phyloP scores from a whole-genome alignment of 805 yeast genomes.

The Nakazawaea ernobii region DNA sequence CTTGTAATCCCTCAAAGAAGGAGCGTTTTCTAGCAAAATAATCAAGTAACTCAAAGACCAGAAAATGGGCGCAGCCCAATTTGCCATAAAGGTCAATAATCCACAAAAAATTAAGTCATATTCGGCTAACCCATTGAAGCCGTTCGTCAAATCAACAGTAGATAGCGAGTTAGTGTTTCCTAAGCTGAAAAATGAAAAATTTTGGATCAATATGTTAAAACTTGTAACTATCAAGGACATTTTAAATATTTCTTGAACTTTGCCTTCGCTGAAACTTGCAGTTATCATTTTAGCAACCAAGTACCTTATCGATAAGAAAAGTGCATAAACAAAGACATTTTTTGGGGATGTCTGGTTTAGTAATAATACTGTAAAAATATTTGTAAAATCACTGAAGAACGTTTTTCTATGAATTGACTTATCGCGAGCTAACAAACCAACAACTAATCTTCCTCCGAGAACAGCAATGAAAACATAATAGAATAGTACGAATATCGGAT shows the following conservation, averaged over 20 bases:
- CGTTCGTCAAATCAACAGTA: conserved; percentile 83
- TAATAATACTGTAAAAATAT: conserved; percentile 33
- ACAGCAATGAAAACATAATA: conserved; percentile 24
- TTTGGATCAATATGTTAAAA: conserved; percentile 53
- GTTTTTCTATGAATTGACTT: conserved; percentile 8
- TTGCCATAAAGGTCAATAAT: conserved; percentile 69
- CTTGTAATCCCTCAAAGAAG: conserved; percentile 14
- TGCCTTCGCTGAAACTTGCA: conserved; percentile 4
- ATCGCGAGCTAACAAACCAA: conserved; percentile 15
- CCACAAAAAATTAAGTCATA: conserved; percentile 74
- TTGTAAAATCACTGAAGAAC: conserved; percentile 30
- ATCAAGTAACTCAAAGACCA: conserved; percentile 57
- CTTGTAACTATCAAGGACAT: conserved; percentile 20
- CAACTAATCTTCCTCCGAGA: conserved; percentile 24
- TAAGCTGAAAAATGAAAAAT: conserved; percentile 74
- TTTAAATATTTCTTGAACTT: conserved; percentile 13
- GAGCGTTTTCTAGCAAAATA: conserved; percentile 29
- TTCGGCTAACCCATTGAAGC: conserved; percentile 79
- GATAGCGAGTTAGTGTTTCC: conserved; percentile 93
- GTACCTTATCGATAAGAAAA: conserved; percentile 26
- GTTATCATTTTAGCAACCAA: conserved; percentile 7
- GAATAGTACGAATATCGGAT: conserved; percentile 29
- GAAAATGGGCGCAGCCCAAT: conserved; percentile 79
- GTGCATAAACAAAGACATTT: conserved; percentile 42
- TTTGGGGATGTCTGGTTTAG: conserved; percentile 45